These are phyloP conservation scores for Edaphochlamys debaryana DNA, from an alignment of 139 green algal species.

Conservation along the genomic window DNA sequence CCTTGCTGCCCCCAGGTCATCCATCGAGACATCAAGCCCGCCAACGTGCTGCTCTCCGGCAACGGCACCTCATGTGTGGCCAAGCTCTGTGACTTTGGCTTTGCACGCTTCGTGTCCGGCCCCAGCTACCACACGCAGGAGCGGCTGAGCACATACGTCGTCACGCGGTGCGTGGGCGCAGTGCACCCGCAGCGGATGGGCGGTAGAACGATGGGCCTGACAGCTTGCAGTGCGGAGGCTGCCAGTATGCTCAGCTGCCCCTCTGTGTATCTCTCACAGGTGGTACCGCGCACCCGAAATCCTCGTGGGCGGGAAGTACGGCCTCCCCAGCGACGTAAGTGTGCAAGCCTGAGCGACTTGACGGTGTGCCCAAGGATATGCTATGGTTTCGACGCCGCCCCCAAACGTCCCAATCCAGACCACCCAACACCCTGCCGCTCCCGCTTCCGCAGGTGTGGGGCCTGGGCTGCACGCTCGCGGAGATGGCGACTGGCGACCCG, in stretches of 20 bases:
- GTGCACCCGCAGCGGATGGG: not conserved
- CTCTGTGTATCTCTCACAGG: not conserved
- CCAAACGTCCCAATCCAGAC: no score
- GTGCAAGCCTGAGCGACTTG: not conserved
- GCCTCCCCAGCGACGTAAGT: not conserved
- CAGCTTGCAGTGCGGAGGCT: no score
- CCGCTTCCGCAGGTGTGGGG: constrained; percentile 24
- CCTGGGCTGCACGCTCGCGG: constrained; percentile 76
- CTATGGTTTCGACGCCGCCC: not conserved
- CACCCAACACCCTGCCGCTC: not conserved
- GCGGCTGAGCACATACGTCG: not conserved
- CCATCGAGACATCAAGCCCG: not conserved
- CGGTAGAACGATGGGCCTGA: not conserved
- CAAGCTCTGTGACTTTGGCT: not conserved
- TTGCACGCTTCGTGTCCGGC: not conserved
- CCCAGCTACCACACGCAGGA: not conserved
- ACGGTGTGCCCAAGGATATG: not conserved
- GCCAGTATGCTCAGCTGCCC: not conserved
- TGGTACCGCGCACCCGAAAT: not conserved
- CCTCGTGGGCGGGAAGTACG: not conserved
- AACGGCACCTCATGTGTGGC: not conserved
- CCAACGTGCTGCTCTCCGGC: not conserved
- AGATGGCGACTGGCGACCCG: constrained; percentile 76
- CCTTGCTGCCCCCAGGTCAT: not conserved
- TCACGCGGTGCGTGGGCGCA: not conserved